Base-by-base conservation (phyloP, 2,329 filamentous ascomycete genomes). In the Tolypocladium endophyticum region DNA sequence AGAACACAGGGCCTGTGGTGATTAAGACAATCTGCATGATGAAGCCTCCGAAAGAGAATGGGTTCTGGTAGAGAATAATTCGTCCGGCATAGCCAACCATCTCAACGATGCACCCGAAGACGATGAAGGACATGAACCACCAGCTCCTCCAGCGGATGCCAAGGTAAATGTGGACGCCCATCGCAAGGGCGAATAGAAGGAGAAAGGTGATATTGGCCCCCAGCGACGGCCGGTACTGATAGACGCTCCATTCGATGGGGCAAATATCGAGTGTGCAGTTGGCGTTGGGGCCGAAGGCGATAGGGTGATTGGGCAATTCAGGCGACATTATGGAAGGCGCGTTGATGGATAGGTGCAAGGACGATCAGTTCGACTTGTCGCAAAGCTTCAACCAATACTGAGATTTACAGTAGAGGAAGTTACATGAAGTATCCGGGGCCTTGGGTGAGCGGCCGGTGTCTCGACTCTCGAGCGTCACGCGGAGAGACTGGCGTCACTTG, bases 11-110 rank as follows among this genome's bases (percentile, higher is more conserved):
- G 0, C 69, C 73, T 6, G 61, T 66, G 0, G 82, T 86, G 30
- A 74, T 67, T 58, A 67, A 75, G 70, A 65, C 68, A 63, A 87
- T 86, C 69, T 88, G 83, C 7, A 87, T 78, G 64, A 87, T 76
- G 67, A 89, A 89, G 0, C 78, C 82, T 11, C 66, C 67, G 65
- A 86, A 79, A 52, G 68, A 72, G 65, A 84, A 88, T 0, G 84
- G 82, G 60, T 87, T 81, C 39, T 78, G 62, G 62, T 81, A 74
- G 53, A 85, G 73, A 59, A 83, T 68, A 35, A 87, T 71, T 3
- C 86, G 77, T 1, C 83, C 86, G 1, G 73, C 72, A 61, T 89
- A 88, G 35, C 86, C 86, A 36, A 85, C 66, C 23, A 87, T 78
- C 67, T 86, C 85, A 55, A 79, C 72, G 12, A 80, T 61, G 64